These are phyloP conservation scores for Emergomyces pasteurianus DNA, from an alignment of 2,329 filamentous ascomycete genomes.

Conservation along the genomic window DNA sequence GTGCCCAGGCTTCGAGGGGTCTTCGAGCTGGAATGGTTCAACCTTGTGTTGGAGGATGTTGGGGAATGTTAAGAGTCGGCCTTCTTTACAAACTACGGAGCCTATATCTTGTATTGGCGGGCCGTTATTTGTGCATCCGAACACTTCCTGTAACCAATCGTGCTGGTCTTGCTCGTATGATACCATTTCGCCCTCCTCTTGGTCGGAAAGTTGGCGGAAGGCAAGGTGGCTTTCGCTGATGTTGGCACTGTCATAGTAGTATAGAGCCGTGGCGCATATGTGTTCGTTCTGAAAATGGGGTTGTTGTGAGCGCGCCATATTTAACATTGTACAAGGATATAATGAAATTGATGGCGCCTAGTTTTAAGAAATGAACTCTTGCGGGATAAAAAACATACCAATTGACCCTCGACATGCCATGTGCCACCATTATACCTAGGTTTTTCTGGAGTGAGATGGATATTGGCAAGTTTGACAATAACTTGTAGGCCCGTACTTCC, in stretches of 20 bases:
- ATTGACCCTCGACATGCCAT: constrained; percentile 39
- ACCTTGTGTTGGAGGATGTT: constrained; percentile 4
- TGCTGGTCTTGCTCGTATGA: constrained; percentile 16
- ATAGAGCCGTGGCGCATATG: constrained; percentile 7
- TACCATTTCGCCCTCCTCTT: constrained; percentile 20
- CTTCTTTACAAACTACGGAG: not conserved
- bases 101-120: not conserved
- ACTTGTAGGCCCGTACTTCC: constrained; percentile 40
- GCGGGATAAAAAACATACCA: constrained; percentile 16
- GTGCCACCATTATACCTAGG: constrained; percentile 37
- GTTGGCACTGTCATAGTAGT: constrained; percentile 4
- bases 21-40: constrained; percentile 5
- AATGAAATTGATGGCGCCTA: no score
- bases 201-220: constrained; percentile 8
- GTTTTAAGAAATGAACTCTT: no score
- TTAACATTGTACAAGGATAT: not conserved
- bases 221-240: constrained; percentile 1
- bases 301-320: constrained; percentile 35
- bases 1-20: constrained; percentile 1
- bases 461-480: constrained; percentile 51
- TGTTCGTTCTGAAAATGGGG: constrained; percentile 12
- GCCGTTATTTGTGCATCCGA: not conserved
- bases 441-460: constrained; percentile 47
- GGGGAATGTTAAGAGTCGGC: constrained; percentile 5
- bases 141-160: constrained; percentile 5